A percentile compares a stretch with the other conserved stretches of the same genome.
Evolutionary conservation across 768 basidiomycete genomes (phyloP).

Genomic region (Xerocomellus chrysenteron): DNA sequence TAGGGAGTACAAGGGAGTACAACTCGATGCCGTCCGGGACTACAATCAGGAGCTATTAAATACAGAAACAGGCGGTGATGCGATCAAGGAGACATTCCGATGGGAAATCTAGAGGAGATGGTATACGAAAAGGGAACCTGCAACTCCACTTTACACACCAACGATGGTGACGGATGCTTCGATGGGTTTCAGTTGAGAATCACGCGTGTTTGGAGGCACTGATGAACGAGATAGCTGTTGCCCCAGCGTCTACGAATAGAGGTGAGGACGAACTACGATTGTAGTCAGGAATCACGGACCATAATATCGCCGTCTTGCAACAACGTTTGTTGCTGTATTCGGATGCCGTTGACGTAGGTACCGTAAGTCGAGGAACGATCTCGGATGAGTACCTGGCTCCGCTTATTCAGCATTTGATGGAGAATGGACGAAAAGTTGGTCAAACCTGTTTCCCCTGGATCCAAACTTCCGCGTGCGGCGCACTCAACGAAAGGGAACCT

Average conservation of each 20-base stretch:
- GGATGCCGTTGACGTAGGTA: slow-evolving; percentile 47
- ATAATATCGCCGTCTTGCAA: slow-evolving; percentile 45
- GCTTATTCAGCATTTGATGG: slow-evolving; percentile 7
- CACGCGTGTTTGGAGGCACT: slow-evolving; percentile 39
- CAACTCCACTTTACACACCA: slow-evolving; percentile 25
- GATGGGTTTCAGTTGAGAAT: slow-evolving; percentile 47
- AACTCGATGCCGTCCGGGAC: neutral
- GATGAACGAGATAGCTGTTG: slow-evolving; percentile 37
- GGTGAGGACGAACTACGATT: slow-evolving; percentile 3
- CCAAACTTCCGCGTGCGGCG: slow-evolving; percentile 49
- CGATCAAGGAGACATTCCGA: neutral
- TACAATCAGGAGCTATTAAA: neutral
- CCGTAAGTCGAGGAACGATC: slow-evolving; percentile 48
- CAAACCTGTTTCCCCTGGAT: slow-evolving; percentile 39
- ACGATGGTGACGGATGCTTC: slow-evolving; percentile 40
- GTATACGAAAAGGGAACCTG: neutral
- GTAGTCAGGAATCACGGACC: slow-evolving; percentile 30
- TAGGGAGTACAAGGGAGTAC: neutral
- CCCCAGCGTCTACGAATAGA: slow-evolving; percentile 40
- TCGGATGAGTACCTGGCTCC: slow-evolving; percentile 42
- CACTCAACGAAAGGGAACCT: slow-evolving; percentile 40
- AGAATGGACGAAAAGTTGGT: slow-evolving; percentile 11
- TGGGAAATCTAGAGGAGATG: neutral
- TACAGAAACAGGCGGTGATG: slow-evolving; percentile 1
- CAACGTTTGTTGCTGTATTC: slow-evolving; percentile 36